Conservation (phyloP, 2,329 filamentous ascomycete genomes). For the Trichocomaceae sp. region DNA sequence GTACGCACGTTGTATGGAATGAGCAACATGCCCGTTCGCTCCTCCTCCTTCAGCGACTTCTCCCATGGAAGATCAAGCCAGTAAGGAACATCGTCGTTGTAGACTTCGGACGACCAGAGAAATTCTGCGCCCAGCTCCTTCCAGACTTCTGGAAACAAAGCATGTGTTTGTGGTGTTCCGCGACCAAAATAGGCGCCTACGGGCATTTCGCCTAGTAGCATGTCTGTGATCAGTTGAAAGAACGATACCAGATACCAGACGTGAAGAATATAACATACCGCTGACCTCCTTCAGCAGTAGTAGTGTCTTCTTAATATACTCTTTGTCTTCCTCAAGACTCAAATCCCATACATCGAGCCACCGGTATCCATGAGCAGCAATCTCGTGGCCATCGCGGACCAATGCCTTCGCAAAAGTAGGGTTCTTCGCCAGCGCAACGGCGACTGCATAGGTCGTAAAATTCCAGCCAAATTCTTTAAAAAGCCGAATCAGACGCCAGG, state of each 20-base stretch:
- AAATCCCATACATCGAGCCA: conserved; percentile 49
- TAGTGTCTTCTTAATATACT: conserved; percentile 42
- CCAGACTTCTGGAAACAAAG: conserved; percentile 44
- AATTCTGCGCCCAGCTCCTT: conserved; percentile 49
- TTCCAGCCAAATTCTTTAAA: background rate
- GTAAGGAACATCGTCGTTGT: conserved; percentile 52
- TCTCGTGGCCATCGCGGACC: conserved; percentile 46
- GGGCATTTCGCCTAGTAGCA: conserved; percentile 26
- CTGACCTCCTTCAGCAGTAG: conserved; percentile 37
- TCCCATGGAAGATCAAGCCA: conserved; percentile 50
- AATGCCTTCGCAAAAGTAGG: conserved; percentile 43
- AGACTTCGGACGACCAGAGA: conserved; percentile 46
- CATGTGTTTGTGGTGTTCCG: conserved; percentile 40
- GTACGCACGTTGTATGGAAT: conserved; percentile 42
- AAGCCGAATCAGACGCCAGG: conserved; percentile 38
- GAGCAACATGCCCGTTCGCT: conserved; percentile 46
- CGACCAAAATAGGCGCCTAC: conserved; percentile 48
- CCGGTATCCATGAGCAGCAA: conserved; percentile 46
- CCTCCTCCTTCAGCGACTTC: conserved; percentile 23
- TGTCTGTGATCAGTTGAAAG: background rate
- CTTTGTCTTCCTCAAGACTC: conserved; percentile 41
- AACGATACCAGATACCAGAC: background rate
- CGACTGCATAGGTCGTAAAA: background rate
- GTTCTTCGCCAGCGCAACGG: conserved; percentile 37
- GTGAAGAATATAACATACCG: conserved; percentile 28